Evolutionary conservation across 2,329 filamentous ascomycete genomes (phyloP), one percentile per base, ranked within the genome.

Genomic region (Lachnellula arida): DNA sequence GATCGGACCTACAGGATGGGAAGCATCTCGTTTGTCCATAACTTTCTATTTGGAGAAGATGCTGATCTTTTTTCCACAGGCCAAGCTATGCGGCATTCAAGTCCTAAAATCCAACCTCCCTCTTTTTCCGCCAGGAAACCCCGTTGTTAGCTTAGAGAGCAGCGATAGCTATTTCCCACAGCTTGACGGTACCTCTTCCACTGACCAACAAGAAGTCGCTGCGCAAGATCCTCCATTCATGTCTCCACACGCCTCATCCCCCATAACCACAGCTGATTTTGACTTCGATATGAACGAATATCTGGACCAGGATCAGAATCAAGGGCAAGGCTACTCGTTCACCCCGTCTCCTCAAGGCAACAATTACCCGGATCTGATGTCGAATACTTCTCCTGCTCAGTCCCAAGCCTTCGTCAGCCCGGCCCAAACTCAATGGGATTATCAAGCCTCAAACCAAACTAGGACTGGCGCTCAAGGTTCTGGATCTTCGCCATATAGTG

Each of bases 1-100:
- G 15, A 12, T 32, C 57, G 57, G 40, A 50, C 53, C 53, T 43
- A 34, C 28, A 46, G 47, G 43, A 32, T 32, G 28, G 28, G 9
- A 32, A 32, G 9, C 28, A 32, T 32, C 3, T 12, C 28, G 28
- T 11, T 32, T 12, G 9, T 32, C 28, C 9, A 32, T 12, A 4
- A 12, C 1, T 11, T 32, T 32, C 11, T 32, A 32, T 32, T 2
- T 32, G 28, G 11, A 11, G 9, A 11, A 11, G 3, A 11, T 12
- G 28, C 28, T 32, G 9, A 32, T 12, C 28, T 32, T 8, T 32
- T 17, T 40, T 7, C 8, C 8, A 40, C 15, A 40, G 37, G 37
- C 15, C 15, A 40, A 15, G 37, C 37, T 40, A 17, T 15, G 14
- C 15, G 37, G 37, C 37, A 40, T 40, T 40, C 15, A 40, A n/a